phyloP scores from a whole-genome alignment of 345 rosid genomes.

The Arabidopsis suecica region DNA sequence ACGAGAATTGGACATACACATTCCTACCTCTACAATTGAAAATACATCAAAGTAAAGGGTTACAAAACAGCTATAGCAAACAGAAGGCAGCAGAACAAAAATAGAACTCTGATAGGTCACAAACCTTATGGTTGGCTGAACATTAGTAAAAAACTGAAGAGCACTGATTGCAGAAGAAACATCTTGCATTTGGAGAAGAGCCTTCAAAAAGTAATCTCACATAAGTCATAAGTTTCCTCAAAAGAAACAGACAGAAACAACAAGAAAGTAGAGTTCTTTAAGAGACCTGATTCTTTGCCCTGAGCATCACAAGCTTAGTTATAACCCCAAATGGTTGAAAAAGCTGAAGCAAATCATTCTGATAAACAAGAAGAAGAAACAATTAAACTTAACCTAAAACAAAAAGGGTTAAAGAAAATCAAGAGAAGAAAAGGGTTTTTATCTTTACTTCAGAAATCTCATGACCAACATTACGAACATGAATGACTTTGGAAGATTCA shows the following conservation, averaged over 20 bases:
- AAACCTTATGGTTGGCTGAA: constrained; percentile 90
- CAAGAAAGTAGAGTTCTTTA: constrained; percentile 6
- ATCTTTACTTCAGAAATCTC: constrained; percentile 86
- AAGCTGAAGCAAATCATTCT: constrained; percentile 97
- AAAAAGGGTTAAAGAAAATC: not conserved
- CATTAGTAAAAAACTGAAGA: constrained; percentile 75
- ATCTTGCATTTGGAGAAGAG: constrained; percentile 99
- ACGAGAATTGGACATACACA: constrained; percentile 95
- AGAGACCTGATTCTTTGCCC: constrained; percentile 97
- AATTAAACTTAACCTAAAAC: not conserved
- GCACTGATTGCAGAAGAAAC: constrained; percentile 85
- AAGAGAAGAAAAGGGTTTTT: constrained; percentile 22
- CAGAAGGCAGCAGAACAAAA: not conserved
- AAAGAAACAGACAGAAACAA: not conserved
- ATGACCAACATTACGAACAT: constrained; percentile 96
- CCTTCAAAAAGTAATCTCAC: constrained; percentile 51
- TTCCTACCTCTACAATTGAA: constrained; percentile 76
- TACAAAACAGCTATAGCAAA: not conserved
- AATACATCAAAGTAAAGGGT: not conserved
- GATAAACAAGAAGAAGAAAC: constrained; percentile 25
- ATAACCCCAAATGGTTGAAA: constrained; percentile 98
- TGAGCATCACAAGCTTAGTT: constrained; percentile 97
- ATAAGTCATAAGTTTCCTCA: not conserved
- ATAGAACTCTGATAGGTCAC: not conserved
- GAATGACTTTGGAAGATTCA: constrained; percentile 96